Percentiles rank a stretch among this genome's conserved stretches.
phyloP scores from a whole-genome alignment of 164 flowering plant genomes.

The Macadamia tetraphylla region DNA sequence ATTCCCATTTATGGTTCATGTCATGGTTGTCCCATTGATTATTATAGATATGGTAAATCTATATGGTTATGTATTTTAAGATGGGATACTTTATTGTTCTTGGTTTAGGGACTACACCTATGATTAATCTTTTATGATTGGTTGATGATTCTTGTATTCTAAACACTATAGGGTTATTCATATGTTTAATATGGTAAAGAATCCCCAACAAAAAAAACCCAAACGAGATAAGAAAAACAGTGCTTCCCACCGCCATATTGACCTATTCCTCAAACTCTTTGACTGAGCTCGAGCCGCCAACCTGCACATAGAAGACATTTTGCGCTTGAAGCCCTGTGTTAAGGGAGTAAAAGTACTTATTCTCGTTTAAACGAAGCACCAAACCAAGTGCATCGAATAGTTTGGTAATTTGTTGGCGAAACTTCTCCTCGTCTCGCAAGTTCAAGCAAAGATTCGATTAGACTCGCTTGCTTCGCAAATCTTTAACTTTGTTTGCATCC shows the following conservation, averaged over 20 bases:
- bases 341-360: constrained; percentile 86
- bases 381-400: constrained; percentile 71
- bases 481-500: constrained; percentile 76
- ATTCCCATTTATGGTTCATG: too few species aligned
- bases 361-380: constrained; percentile 56
- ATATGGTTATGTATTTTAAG: too few species aligned
- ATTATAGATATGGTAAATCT: too few species aligned
- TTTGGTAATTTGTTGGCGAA: constrained; percentile 56
- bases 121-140: too few species aligned
- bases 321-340: constrained; percentile 96
- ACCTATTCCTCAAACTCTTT: neutral
- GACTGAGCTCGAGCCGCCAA: constrained; percentile 11
- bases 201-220: too few species aligned
- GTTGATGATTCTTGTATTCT: too few species aligned
- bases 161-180: too few species aligned
- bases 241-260: too few species aligned
- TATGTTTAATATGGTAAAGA: too few species aligned
- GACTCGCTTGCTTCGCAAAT: constrained; percentile 76
- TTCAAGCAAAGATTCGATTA: constrained; percentile 59
- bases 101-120: too few species aligned
- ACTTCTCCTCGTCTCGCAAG: constrained; percentile 68
- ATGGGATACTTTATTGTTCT: too few species aligned
- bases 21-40: too few species aligned
- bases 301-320: constrained; percentile 90
- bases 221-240: neutral